Conservation (phyloP, 768 basidiomycete species). For the Leccinum fibrillosum region DNA sequence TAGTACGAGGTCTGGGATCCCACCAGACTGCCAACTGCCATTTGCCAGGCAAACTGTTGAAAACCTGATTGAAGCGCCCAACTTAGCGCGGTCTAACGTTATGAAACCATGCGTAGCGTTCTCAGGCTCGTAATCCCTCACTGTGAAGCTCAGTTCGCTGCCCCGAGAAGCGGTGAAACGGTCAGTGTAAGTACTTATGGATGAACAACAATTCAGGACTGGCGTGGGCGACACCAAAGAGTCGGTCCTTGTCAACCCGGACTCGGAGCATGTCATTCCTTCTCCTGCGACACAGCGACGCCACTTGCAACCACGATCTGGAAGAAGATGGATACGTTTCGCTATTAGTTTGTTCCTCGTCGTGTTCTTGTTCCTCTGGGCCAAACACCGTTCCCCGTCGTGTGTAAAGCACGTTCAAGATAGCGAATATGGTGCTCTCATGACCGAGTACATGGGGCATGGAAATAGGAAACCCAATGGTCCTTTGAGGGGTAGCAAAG, state of each 20-base stretch:
- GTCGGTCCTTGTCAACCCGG: background rate
- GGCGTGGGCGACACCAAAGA: conserved; percentile 4
- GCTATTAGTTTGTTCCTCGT: conserved; percentile 8
- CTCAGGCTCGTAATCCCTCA: too few relatives aligned
- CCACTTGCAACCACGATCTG: background rate
- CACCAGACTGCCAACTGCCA: too few relatives aligned
- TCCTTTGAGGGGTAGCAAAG: conserved; percentile 32
- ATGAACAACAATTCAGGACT: conserved; percentile 8
- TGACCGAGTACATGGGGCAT: conserved; percentile 17
- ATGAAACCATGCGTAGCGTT: too few relatives aligned
- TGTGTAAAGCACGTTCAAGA: conserved; percentile 7
- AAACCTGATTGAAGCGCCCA: too few relatives aligned
- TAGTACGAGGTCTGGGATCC: too few relatives aligned
- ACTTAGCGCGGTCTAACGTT: too few relatives aligned
- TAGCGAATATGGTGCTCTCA: conserved; percentile 12
- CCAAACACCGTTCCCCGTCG: background rate
- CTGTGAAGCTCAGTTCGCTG: background rate
- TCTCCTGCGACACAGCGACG: conserved; percentile 15
- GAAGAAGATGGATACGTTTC: conserved; percentile 14
- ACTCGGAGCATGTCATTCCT: conserved; percentile 11
- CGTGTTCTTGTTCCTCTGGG: conserved; percentile 16
- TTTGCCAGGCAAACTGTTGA: too few relatives aligned
- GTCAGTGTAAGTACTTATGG: conserved; percentile 11
- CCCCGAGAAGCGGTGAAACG: background rate
- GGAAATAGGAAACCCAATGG: conserved; percentile 10